phyloP scores from a whole-genome alignment of 2,329 filamentous ascomycete genomes.

The Ophiostoma ulmi region DNA sequence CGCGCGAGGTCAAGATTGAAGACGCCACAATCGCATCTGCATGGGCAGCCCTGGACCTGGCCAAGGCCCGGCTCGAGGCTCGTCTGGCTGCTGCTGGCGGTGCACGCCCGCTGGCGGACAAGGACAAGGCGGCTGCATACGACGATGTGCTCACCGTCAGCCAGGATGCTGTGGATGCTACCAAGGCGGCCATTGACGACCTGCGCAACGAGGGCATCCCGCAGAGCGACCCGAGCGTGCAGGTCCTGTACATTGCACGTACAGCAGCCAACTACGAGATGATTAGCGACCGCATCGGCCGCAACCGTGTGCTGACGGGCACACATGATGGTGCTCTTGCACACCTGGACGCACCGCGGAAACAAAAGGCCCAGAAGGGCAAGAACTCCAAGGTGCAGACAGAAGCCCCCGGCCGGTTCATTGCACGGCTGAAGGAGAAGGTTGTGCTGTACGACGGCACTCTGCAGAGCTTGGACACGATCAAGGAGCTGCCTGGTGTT shows the following conservation, averaged over 20 bases:
- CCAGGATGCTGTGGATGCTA: conserved; percentile 90
- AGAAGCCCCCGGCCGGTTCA: conserved; percentile 66
- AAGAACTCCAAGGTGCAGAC: conserved; percentile 39
- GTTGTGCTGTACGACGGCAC: conserved; percentile 87
- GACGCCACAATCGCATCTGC: conserved; percentile 88
- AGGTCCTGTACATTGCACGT: conserved; percentile 84
- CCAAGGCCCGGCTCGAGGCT: conserved; percentile 46
- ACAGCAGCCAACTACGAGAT: conserved; percentile 92
- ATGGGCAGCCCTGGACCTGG: conserved; percentile 61
- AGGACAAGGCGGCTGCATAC: conserved; percentile 77
- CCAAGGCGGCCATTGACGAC: conserved; percentile 89
- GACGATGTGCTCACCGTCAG: conserved; percentile 85
- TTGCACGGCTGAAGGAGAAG: conserved; percentile 77
- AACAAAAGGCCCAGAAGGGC: conserved; percentile 32
- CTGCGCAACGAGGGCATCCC: conserved; percentile 75
- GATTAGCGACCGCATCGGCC: conserved; percentile 89
- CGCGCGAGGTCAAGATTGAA: conserved; percentile 78
- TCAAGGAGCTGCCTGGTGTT: conserved; percentile 84
- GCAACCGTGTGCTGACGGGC: conserved; percentile 86
- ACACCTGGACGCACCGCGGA: conserved; percentile 40
- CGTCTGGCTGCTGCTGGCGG: conserved; percentile 44
- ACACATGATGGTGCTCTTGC: conserved; percentile 66
- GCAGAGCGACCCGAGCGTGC: conserved; percentile 80
- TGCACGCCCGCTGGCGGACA: conserved; percentile 42
- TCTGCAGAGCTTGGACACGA: conserved; percentile 81